A percentile compares a stretch with the other conserved stretches of the same genome.
phyloP scores from a whole-genome alignment of 352 stramenopile species.

The Phytophthora fragariaefolia region DNA sequence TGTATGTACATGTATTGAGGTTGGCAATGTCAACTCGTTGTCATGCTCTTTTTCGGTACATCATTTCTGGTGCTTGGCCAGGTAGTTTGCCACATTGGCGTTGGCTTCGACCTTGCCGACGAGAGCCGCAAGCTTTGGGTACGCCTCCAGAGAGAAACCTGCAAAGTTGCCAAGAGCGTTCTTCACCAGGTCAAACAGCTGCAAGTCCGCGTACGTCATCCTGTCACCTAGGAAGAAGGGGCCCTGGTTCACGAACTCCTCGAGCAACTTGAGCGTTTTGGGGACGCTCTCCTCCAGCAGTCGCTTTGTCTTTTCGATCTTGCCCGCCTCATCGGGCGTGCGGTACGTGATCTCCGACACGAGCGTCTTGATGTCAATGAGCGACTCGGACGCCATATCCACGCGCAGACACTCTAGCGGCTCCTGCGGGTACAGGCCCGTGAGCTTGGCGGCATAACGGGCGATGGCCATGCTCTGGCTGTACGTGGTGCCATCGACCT shows the following conservation, averaged over 20 bases:
- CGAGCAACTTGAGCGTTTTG: no score
- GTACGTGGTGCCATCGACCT: constrained; percentile 54
- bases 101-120: constrained; percentile 45
- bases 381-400: constrained; percentile 50
- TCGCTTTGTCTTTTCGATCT: constrained; percentile 46
- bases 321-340: constrained; percentile 39
- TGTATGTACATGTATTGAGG: no score
- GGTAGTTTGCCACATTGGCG: constrained; percentile 45
- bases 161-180: constrained; percentile 49
- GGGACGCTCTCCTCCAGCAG: constrained; percentile 36
- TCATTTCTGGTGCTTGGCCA: constrained; percentile 35
- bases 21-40: no score
- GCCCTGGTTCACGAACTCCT: constrained; percentile 33
- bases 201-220: constrained; percentile 52
- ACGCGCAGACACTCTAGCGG: constrained; percentile 44
- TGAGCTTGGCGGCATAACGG: constrained; percentile 57
- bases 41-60: neutral
- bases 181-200: constrained; percentile 54
- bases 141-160: constrained; percentile 40
- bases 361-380: no score
- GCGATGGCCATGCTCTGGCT: constrained; percentile 64
- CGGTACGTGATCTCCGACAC: constrained; percentile 43
- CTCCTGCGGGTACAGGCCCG: constrained; percentile 56
- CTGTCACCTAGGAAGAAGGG: constrained; percentile 51
- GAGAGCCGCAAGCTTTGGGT: constrained; percentile 53